Percentiles rank a stretch among this genome's conserved stretches.
Evolutionary conservation across 805 yeast genomes (phyloP).

Genomic region (Saturnispora gosingensis): DNA sequence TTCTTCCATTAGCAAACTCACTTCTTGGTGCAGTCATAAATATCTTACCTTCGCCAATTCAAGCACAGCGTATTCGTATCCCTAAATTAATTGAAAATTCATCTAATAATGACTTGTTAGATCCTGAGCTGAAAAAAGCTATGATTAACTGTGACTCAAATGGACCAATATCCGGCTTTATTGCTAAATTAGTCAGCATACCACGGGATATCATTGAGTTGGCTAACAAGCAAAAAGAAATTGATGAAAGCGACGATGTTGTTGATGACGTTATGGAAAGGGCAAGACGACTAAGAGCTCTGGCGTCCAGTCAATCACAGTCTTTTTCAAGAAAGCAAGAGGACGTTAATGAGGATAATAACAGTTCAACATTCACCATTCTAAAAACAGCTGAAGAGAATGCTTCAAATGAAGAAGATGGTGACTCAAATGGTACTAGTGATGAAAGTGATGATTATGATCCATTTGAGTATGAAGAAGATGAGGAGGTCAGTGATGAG

Average conservation of each 20-base stretch:
- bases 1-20: constrained; percentile 90
- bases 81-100: constrained; percentile 56
- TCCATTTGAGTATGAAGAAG: constrained; percentile 7
- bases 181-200: constrained; percentile 81
- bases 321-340: constrained; percentile 31
- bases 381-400: constrained; percentile 31
- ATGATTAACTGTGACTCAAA: constrained; percentile 60
- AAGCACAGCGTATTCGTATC: constrained; percentile 66
- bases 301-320: constrained; percentile 4
- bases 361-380: background rate
- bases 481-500: constrained; percentile 12
- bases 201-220: constrained; percentile 64
- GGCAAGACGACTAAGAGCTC: constrained; percentile 29
- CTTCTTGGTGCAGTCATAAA: constrained; percentile 78
- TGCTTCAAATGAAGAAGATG: constrained; percentile 25
- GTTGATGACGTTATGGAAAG: constrained; percentile 54
- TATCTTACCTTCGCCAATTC: constrained; percentile 71
- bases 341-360: constrained; percentile 22
- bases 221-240: constrained; percentile 23
- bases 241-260: constrained; percentile 1
- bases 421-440: constrained; percentile 4
- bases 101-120: constrained; percentile 41
- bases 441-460: constrained; percentile 14
- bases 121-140: constrained; percentile 38
- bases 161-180: constrained; percentile 66